phyloP scores from a whole-genome alignment of 176 grass and related monocot genomes.

The Tillandsia leiboldiana region DNA sequence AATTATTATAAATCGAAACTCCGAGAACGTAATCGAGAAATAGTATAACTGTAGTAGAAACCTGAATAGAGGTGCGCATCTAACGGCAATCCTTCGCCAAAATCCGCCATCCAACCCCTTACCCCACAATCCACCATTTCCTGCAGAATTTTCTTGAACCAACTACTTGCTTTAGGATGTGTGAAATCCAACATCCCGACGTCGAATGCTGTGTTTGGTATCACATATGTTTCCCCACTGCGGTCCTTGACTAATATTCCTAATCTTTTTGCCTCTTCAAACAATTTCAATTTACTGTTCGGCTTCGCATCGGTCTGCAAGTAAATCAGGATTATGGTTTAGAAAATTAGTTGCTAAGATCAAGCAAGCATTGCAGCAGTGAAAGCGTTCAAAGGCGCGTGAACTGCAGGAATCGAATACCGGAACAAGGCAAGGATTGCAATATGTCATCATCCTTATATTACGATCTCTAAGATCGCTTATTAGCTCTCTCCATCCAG shows the following conservation, averaged over 20 bases:
- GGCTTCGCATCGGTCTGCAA: conserved; percentile 49
- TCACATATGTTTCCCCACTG: conserved; percentile 68
- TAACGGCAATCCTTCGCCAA: conserved; percentile 81
- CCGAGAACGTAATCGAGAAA: too few species aligned
- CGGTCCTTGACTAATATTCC: conserved; percentile 55
- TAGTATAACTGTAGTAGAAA: conserved; percentile 5
- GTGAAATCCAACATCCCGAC: conserved; percentile 92
- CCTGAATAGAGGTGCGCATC: conserved; percentile 74
- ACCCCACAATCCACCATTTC: conserved; percentile 59
- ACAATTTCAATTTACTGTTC: conserved; percentile 41
- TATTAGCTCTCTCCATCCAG: conserved; percentile 61
- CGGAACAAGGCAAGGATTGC: conserved; percentile 81
- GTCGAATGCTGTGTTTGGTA: conserved; percentile 89
- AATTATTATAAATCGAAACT: too few species aligned
- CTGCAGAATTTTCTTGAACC: conserved; percentile 74
- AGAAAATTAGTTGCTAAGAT: neutral
- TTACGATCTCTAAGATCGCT: conserved; percentile 34
- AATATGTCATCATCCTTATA: conserved; percentile 70
- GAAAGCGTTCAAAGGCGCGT: neutral
- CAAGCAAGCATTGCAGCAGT: neutral
- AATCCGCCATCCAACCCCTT: conserved; percentile 94
- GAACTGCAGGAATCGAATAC: conserved; percentile 20
- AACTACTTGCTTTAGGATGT: conserved; percentile 46
- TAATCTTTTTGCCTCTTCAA: conserved; percentile 65
- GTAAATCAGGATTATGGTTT: neutral